Evolutionary conservation across 306 rosid species (phyloP), one percentile per base, ranked within the genome.

Genomic region (Canavalia gladiata): DNA sequence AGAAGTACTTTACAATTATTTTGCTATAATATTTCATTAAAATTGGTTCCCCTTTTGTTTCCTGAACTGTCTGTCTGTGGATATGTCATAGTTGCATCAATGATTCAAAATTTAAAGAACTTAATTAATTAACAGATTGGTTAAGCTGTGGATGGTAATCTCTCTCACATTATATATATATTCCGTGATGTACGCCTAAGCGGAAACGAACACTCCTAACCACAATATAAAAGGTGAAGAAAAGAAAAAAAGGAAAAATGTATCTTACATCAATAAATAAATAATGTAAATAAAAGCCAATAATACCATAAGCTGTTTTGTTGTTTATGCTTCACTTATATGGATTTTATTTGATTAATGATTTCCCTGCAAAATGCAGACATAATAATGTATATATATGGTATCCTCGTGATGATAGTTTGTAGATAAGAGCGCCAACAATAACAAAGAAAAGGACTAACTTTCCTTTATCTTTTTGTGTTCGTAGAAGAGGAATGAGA

Each of bases 391-490:
- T 37, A 18, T 18, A 18, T 18, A 18, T 50, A 13, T 49, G 13
- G 11, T 50, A 35, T 64, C 74, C 33, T 78, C 4, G 34, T 54
- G 49, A 4, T 18, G 25, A 18, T 18, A 18, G 25, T 18, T 18
- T 8, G 47, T 29, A 68, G 75, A 43, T 49, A 57, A 69, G 41
- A 79, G 43, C 47, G 37, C 30, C 56, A 63, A 28, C 54, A 35
- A 2, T 11, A 25, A 62, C 18, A 31, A 29, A 62, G 30, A 81
- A 74, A 65, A 31, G 25, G 41, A 54, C 6, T 13, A 73, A 54
- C 80, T 73, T 73, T 81, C 29, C 69, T 55, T 55, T 28, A 34
- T 49, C 45, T 64, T 81, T 52, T 25, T n/a, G 46, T 63, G 41
- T 66, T 81, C 42, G 28, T 66, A 33, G 7, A 35, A 33, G 8